phyloP scores from a whole-genome alignment of 2,329 filamentous ascomycete species.

The Xylariaceae sp. region DNA sequence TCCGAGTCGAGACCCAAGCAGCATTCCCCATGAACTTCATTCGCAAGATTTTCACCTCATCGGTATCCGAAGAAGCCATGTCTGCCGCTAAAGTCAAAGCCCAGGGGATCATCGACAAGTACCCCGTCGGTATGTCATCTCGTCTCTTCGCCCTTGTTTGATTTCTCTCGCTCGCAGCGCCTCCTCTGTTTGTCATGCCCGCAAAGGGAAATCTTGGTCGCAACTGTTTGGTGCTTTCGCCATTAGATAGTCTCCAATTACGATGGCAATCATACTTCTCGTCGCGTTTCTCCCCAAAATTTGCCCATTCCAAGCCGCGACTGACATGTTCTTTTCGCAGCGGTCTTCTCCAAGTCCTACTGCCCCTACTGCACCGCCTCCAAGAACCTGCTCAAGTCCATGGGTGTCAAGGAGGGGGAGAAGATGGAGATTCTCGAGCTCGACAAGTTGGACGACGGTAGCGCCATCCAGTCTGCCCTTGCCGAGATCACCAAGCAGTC shows the following conservation, averaged over 20 bases:
- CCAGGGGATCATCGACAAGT: slow-evolving; percentile 82
- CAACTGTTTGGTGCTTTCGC: too few relatives aligned
- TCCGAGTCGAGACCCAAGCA: slow-evolving; percentile 1
- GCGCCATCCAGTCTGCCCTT: slow-evolving; percentile 79
- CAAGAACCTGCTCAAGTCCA: slow-evolving; percentile 69
- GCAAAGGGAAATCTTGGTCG: too few relatives aligned
- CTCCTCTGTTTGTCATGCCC: background rate
- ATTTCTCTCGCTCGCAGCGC: background rate
- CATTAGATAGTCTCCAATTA: too few relatives aligned
- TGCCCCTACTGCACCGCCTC: slow-evolving; percentile 87
- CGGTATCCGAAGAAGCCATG: slow-evolving; percentile 65
- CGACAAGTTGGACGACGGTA: slow-evolving; percentile 79
- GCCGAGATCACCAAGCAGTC: slow-evolving; percentile 76
- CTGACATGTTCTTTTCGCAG: slow-evolving; percentile 39
- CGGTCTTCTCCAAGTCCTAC: slow-evolving; percentile 96
- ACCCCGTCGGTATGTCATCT: slow-evolving; percentile 67
- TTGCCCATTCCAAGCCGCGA: background rate
- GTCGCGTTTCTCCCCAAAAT: background rate
- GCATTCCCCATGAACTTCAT: slow-evolving; percentile 45
- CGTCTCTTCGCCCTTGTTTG: background rate
- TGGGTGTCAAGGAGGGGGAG: slow-evolving; percentile 49
- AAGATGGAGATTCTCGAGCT: slow-evolving; percentile 78
- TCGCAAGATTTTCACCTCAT: slow-evolving; percentile 66
- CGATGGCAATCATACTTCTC: background rate
- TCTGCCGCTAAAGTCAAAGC: slow-evolving; percentile 80